These are phyloP conservation scores for Vigna radiata DNA, from an alignment of 306 rosid genomes.

Conservation along the genomic window DNA sequence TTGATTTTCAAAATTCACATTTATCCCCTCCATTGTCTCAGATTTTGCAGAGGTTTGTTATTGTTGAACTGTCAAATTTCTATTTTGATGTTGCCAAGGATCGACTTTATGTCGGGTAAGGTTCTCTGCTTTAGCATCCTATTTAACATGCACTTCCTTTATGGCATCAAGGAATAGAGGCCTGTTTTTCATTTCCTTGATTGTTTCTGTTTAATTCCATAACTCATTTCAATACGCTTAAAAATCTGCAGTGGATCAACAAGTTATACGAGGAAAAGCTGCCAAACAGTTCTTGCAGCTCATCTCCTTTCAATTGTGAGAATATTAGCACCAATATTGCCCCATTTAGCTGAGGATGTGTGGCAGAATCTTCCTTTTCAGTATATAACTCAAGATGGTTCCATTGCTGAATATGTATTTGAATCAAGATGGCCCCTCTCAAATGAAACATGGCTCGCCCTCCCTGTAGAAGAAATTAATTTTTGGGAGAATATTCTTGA, in stretches of 20 bases:
- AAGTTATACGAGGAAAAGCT: constrained; percentile 90
- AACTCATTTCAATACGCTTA: constrained; percentile 9
- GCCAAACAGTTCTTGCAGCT: constrained; percentile 94
- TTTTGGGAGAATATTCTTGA: constrained; percentile 90
- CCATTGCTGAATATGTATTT: constrained; percentile 79
- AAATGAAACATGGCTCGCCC: constrained; percentile 74
- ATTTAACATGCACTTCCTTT: neutral
- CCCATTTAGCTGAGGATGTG: constrained; percentile 98
- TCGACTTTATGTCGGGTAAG: constrained; percentile 96
- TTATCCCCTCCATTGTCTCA: constrained; percentile 54
- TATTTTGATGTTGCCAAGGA: constrained; percentile 97
- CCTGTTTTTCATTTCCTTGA: constrained; percentile 23
- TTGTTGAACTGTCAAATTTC: constrained; percentile 94
- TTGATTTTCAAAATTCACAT: constrained; percentile 35
- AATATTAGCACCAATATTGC: constrained; percentile 90
- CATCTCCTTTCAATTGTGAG: constrained; percentile 80
- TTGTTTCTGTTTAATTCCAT: constrained; percentile 20
- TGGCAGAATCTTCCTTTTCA: constrained; percentile 98
- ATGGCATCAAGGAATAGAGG: constrained; percentile 8
- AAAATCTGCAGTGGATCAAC: constrained; percentile 71
- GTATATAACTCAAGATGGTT: constrained; percentile 66
- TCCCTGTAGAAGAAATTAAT: constrained; percentile 72
- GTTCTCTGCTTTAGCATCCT: constrained; percentile 6
- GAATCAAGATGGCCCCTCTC: constrained; percentile 92
- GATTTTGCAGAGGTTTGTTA: constrained; percentile 93